Evolutionary conservation across 2,329 filamentous ascomycete species (phyloP), one percentile per base, ranked within the genome.

Genomic region (Cytospora paraplurivora): DNA sequence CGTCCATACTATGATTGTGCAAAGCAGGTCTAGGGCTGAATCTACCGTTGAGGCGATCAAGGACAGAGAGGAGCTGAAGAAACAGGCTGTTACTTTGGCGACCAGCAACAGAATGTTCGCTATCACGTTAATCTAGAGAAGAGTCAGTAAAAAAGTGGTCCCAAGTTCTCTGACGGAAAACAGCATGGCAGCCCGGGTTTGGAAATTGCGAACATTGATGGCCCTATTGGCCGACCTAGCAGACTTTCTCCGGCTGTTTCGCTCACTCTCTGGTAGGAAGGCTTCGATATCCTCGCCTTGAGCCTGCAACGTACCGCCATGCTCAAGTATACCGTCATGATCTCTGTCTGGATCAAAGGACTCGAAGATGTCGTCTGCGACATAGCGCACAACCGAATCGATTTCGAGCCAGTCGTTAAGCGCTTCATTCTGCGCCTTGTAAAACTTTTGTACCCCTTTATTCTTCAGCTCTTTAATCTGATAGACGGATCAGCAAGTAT

Each of bases 21-120:
- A 86, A 3, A 88, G 78, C 19, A 87, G 75, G 66, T 88, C 85
- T 19, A 87, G 76, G 1, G 83, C 84, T 1, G 84, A 86, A 71
- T 88, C 85, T 15, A 87, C 82, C 11, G 87, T 77, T 21, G 83
- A 86, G 12, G 85, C 85, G 38, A 88, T 82, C 19, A 88, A 77
- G 1, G 85, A 88, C 7, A 88, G 77, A 1, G 85, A 88, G 55
- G 66, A 67, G 13, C 65, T 68, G 35, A 67, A 69, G 32, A 63
- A 64, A 52, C 67, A 59, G 35, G 64, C 66, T 17, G 65, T 50
- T 6, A 69, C 51, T 52, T 69, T 69, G 27, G 61, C 67, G 35
- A 51, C 58, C 27, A 69, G 58, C 56, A 69, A 56, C 8, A 68
- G 41, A 47, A 69, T 56, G 47, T 69, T 69, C 37, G 68, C 67